phyloP scores from a whole-genome alignment of 2,329 filamentous ascomycete species.

The Ascochyta fabae region DNA sequence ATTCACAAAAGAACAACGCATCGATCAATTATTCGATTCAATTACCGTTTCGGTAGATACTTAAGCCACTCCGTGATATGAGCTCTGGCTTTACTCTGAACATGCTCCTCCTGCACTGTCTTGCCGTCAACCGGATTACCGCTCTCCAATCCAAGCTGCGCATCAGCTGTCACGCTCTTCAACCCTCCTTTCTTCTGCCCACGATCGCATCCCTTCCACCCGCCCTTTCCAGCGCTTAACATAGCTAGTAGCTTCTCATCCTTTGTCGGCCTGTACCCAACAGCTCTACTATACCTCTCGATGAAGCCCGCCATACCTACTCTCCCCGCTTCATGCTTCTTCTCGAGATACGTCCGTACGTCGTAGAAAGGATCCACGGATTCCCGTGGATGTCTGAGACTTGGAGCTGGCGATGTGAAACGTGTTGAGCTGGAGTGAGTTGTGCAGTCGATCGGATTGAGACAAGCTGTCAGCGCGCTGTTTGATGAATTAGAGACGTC shows the following conservation, averaged over 20 bases:
- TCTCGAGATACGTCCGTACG: not conserved
- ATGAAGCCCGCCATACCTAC: conserved; percentile 15
- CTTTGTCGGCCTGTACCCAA: conserved; percentile 7
- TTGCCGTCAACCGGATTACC: no score
- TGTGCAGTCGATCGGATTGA: not conserved
- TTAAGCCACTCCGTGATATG: not conserved
- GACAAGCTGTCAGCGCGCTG: not conserved
- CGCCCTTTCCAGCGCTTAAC: not conserved
- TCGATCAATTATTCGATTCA: not conserved
- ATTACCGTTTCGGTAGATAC: not conserved
- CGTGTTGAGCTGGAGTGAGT: not conserved
- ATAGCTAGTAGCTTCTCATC: conserved; percentile 7
- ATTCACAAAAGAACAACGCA: not conserved
- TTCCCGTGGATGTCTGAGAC: not conserved
- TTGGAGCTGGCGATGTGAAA: not conserved
- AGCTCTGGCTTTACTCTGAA: no score
- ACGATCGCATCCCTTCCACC: not conserved
- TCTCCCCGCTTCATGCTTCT: not conserved
- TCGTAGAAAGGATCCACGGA: not conserved
- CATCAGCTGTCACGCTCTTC: no score
- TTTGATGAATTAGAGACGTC: not conserved
- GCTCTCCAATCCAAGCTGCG: no score
- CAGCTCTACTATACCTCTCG: conserved; percentile 12
- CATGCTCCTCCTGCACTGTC: no score
- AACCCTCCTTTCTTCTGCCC: not conserved